Evolutionary conservation across 768 basidiomycete species (phyloP).

Genomic region (Astraeus odoratus): DNA sequence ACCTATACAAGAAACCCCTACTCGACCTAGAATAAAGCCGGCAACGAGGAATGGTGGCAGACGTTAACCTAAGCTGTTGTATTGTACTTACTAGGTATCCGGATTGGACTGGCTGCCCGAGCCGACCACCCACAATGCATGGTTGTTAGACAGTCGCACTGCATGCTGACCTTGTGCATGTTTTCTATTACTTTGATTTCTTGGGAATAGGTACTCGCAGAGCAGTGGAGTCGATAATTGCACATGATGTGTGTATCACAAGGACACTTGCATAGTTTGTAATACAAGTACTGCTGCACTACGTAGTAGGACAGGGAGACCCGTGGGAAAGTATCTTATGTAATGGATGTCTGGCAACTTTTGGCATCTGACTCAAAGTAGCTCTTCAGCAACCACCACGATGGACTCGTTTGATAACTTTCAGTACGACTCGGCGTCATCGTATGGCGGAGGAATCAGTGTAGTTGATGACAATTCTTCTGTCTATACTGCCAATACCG

Average conservation of each 20-base stretch:
- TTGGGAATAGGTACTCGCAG: too few species aligned
- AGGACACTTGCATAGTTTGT: too few species aligned
- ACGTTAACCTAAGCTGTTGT: slow-evolving; percentile 30
- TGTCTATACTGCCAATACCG: slow-evolving; percentile 69
- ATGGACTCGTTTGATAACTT: slow-evolving; percentile 87
- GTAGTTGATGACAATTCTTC: slow-evolving; percentile 77
- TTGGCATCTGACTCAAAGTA: neutral
- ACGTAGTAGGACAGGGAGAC: too few species aligned
- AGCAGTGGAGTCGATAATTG: too few species aligned
- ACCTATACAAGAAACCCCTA: slow-evolving; percentile 51
- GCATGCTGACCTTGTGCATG: too few species aligned
- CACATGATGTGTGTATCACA: too few species aligned
- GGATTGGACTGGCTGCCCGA: neutral
- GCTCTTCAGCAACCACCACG: slow-evolving; percentile 13
- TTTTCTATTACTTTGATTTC: too few species aligned
- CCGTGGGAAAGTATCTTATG: too few species aligned
- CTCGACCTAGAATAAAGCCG: slow-evolving; percentile 48
- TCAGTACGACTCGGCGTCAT: slow-evolving; percentile 77
- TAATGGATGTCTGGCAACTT: too few species aligned
- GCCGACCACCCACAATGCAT: neutral
- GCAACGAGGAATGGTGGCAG: slow-evolving; percentile 32
- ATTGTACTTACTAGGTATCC: neutral
- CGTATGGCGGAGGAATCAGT: slow-evolving; percentile 63
- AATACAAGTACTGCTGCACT: too few species aligned
- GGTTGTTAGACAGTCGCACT: neutral